Base-by-base conservation (phyloP, 371 early-diverging fungal species). In the Mortierella sp. region DNA sequence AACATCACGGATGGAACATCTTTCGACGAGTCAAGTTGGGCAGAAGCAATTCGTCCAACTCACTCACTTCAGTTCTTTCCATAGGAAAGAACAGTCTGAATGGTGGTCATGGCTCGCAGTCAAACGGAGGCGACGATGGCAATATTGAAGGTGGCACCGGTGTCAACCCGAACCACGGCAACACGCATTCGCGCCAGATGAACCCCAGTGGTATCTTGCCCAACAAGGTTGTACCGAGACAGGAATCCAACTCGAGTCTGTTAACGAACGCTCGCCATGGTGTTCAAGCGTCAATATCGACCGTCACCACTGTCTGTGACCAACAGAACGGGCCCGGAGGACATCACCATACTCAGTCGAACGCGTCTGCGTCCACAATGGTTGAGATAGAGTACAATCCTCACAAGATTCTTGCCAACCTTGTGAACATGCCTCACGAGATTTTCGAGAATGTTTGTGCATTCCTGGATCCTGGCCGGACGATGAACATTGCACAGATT, bases 401-500 rank as follows among this genome's bases (percentile, higher is more conserved):
- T 1, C 69, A 76, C 61, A 64, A 54, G 67, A 66, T 76, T 28
- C 26, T 76, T 45, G 70, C 76, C 14, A 76, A 76, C 39, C 63
- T 76, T 13, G 61, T 61, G 28, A 69, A 69, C 55, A 62, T 76
- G 70, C 76, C 76, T 0, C 61, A 69, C 52, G 76, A 76, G 70
- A 76, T 76, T 38, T 76, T 76, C 62, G 76, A 76, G 54, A 69
- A 66, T 42, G 54, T 76, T 21, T 76, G 76, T 53, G 76, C 76
- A n/a, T 70, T 76, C 49, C 31, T 76, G 55, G 76, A 76, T 41
- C 70, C 70, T 3, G 76, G 76, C 10, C 61, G 76, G 2, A 69
- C 65, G 12, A 76, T 76, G 76, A 69, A 30, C 47, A 76, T 76
- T 59, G 59, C 70, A 3, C 76, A 76, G 58, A 50, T 76, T n/a